phyloP scores from a whole-genome alignment of 202 grass and related monocot species.

The Bolboschoenoplectus hybrid region DNA sequence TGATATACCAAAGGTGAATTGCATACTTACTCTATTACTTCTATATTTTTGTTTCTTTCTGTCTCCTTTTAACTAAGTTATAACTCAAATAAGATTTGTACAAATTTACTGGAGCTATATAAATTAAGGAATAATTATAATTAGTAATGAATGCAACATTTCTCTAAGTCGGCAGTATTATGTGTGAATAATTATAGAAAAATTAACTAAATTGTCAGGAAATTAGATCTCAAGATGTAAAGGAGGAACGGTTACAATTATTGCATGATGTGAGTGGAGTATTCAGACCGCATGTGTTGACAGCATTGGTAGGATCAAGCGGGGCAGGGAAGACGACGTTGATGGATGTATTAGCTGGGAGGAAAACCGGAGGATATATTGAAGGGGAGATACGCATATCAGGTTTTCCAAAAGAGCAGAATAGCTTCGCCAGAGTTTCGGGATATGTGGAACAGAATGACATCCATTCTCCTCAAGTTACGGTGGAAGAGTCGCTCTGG shows the following conservation, averaged over 20 bases:
- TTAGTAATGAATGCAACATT: not conserved
- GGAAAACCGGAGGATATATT: conserved; percentile 76
- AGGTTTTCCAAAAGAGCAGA: conserved; percentile 69
- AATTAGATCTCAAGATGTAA: conserved; percentile 55
- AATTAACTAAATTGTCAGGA: conserved; percentile 39
- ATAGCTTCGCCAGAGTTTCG: conserved; percentile 70
- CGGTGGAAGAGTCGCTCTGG: conserved; percentile 75
- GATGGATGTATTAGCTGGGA: conserved; percentile 72
- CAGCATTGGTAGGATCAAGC: conserved; percentile 78
- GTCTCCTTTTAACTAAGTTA: conserved; percentile 1
- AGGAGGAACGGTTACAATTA: conserved; percentile 60
- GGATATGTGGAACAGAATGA: conserved; percentile 93
- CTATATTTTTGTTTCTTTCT: not conserved
- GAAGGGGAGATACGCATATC: conserved; percentile 76
- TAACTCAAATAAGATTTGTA: not conserved
- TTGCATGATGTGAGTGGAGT: conserved; percentile 64
- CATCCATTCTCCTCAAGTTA: conserved; percentile 84
- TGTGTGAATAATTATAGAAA: conserved; percentile 5
- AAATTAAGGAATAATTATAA: not conserved
- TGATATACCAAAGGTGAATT: conserved; percentile 65
- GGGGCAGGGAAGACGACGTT: conserved; percentile 73
- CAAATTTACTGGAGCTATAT: conserved; percentile 1
- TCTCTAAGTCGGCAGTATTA: conserved; percentile 2
- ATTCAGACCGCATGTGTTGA: conserved; percentile 75
- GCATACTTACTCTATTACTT: not conserved